Conservation (phyloP, 805 yeast genomes). For the Starmera quercuum region DNA sequence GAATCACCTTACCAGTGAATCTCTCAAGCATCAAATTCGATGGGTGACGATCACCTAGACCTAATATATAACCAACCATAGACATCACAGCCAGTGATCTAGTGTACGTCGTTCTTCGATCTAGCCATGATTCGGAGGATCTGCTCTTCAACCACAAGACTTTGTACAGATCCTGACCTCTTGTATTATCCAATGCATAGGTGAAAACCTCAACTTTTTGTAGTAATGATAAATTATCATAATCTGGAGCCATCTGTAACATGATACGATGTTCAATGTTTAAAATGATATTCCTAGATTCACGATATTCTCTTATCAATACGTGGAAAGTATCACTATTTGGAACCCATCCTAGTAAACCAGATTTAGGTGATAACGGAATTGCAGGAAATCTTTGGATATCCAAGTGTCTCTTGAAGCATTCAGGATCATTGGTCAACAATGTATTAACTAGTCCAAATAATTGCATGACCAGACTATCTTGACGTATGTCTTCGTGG, state of each 20-base stretch:
- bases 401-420: constrained; percentile 91
- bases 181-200: constrained; percentile 87
- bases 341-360: constrained; percentile 94
- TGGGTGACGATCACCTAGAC: constrained; percentile 97
- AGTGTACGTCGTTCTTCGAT: constrained; percentile 92
- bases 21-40: constrained; percentile 93
- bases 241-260: constrained; percentile 96
- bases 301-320: constrained; percentile 86
- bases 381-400: constrained; percentile 90
- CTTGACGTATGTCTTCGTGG: constrained; percentile 97
- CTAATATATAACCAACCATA: constrained; percentile 95
- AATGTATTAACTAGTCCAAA: constrained; percentile 93
- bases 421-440: constrained; percentile 83
- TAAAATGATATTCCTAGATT: constrained; percentile 77
- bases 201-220: constrained; percentile 97
- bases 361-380: constrained; percentile 96
- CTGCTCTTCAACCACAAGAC: constrained; percentile 95
- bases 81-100: constrained; percentile 97
- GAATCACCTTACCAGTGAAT: constrained; percentile 90
- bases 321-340: constrained; percentile 96
- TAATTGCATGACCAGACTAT: constrained; percentile 93
- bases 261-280: constrained; percentile 93
- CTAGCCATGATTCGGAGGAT: constrained; percentile 96
- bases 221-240: constrained; percentile 77
- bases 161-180: constrained; percentile 93